Conservation (phyloP, 768 basidiomycete species). For the Sporobolomyces phaffii region DNA sequence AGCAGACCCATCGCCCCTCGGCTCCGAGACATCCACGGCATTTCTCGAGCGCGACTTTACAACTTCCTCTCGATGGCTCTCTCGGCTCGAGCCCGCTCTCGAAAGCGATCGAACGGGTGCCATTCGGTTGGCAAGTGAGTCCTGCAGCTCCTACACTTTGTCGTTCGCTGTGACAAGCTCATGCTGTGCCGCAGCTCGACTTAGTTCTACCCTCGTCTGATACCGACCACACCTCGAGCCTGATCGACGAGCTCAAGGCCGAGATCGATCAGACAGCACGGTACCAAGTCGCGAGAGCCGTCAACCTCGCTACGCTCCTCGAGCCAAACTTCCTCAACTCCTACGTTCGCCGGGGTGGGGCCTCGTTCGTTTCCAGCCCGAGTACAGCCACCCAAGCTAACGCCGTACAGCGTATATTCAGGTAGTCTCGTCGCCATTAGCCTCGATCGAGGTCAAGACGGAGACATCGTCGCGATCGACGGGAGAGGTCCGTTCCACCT, state of each 20-base stretch:
- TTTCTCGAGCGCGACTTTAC: not conserved
- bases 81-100: not conserved
- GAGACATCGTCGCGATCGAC: constrained; percentile 30
- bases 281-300: not conserved
- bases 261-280: not conserved
- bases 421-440: constrained; percentile 30
- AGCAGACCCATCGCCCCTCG: constrained; percentile 13
- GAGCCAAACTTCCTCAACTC: constrained; percentile 16
- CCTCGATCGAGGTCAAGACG: constrained; percentile 4
- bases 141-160: not conserved
- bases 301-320: constrained; percentile 31
- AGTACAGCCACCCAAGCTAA: too few relatives aligned
- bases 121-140: constrained; percentile 35
- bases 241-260: not conserved
- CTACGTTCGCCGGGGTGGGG: constrained; percentile 20
- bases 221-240: not conserved
- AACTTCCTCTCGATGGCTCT: not conserved
- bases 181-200: constrained; percentile 9
- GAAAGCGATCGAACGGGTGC: constrained; percentile 7
- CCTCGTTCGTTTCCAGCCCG: not conserved
- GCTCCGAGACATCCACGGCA: constrained; percentile 1
- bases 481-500: constrained; percentile 22
- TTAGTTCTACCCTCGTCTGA: constrained; percentile 8
- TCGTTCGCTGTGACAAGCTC: not conserved
- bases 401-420: not conserved